Conservation (phyloP, 306 rosid genomes). For the Gillenia trifoliata region DNA sequence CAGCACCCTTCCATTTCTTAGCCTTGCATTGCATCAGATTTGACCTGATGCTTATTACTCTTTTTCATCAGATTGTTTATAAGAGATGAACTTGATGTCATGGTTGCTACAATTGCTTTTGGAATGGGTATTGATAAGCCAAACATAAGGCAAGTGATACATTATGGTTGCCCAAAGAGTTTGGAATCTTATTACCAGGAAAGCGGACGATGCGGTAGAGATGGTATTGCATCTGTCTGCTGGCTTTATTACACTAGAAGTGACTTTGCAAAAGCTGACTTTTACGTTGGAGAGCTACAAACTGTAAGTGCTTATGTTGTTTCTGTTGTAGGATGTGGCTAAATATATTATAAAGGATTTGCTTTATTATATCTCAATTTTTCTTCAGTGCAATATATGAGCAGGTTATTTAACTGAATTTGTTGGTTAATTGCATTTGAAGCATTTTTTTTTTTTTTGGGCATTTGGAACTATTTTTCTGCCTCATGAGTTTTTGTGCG, state of each 20-base stretch:
- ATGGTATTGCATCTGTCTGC: conserved; percentile 86
- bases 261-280: conserved; percentile 62
- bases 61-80: conserved; percentile 60
- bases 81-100: conserved; percentile 70
- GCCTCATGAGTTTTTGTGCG: conserved; percentile 15
- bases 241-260: conserved; percentile 90
- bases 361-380: neutral
- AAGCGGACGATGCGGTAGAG: conserved; percentile 95
- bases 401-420: neutral
- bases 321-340: neutral
- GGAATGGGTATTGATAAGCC: conserved; percentile 99
- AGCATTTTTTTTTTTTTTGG: conserved; percentile 10
- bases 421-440: conserved; percentile 15
- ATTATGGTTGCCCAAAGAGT: conserved; percentile 92
- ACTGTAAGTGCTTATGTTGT: conserved; percentile 38
- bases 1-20: conserved; percentile 8
- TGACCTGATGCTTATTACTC: conserved; percentile 16
- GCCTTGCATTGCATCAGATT: neutral
- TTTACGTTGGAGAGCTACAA: conserved; percentile 56
- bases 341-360: neutral
- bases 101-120: conserved; percentile 95
- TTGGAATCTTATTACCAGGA: conserved; percentile 87
- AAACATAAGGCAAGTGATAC: conserved; percentile 82
- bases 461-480: too few species aligned
- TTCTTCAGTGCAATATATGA: neutral